These are phyloP conservation scores for Phytophthora sojae DNA, from an alignment of 352 stramenopile species.

Conservation along the genomic window DNA sequence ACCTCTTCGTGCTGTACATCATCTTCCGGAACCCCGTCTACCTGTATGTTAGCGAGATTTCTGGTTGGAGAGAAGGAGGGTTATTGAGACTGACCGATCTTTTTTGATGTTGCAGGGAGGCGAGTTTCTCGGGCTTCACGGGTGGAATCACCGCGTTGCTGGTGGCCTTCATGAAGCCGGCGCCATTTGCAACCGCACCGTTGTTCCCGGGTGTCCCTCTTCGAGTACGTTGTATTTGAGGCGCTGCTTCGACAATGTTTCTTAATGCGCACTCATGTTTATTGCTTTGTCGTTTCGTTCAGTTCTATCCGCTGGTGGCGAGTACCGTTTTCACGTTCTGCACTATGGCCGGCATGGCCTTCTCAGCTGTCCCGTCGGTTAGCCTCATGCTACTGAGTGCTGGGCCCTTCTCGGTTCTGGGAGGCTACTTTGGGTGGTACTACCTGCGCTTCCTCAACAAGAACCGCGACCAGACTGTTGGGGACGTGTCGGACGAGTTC, in stretches of 20 bases:
- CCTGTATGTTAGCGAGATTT: slow-evolving; percentile 52
- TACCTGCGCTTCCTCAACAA: slow-evolving; percentile 88
- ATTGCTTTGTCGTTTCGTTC: background rate
- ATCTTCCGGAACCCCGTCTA: slow-evolving; percentile 82
- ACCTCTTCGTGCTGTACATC: slow-evolving; percentile 87
- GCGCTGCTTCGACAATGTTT: background rate
- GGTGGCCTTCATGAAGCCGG: slow-evolving; percentile 85
- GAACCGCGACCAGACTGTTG: slow-evolving; percentile 75
- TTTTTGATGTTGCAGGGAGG: slow-evolving; percentile 48
- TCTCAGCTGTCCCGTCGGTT: slow-evolving; percentile 40
- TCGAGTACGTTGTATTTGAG: slow-evolving; percentile 50
- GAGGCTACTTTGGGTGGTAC: slow-evolving; percentile 87
- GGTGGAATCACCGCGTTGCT: slow-evolving; percentile 82
- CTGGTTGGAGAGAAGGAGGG: background rate
- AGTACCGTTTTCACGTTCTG: slow-evolving; percentile 59
- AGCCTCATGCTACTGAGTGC: slow-evolving; percentile 68
- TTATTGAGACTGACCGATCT: slow-evolving; percentile 8
- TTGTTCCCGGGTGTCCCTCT: slow-evolving; percentile 68
- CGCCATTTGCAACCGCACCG: slow-evolving; percentile 59
- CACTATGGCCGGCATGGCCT: slow-evolving; percentile 52
- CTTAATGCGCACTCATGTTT: background rate
- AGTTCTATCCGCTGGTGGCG: slow-evolving; percentile 80
- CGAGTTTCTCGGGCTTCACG: slow-evolving; percentile 78
- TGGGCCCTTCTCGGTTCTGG: slow-evolving; percentile 76
- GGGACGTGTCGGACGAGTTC: slow-evolving; percentile 85